Evolutionary conservation across 345 rosid genomes (phyloP).

Genomic region (Limnanthes douglasii): DNA sequence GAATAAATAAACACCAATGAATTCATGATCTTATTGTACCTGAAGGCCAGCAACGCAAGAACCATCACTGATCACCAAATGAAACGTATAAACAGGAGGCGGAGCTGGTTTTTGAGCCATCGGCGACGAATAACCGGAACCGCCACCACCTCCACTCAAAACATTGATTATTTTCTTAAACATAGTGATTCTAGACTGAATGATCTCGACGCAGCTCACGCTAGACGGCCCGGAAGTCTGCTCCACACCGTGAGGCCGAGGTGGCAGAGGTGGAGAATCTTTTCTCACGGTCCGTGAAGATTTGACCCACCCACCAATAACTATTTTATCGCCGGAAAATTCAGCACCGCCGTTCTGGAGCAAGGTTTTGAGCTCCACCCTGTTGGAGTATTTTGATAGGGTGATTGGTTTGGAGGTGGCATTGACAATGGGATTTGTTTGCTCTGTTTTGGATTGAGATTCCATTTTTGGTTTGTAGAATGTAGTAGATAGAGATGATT

Average conservation of each 20-base stretch:
- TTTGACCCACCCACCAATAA: conserved; percentile 93
- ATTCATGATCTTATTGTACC: conserved; percentile 19
- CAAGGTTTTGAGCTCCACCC: conserved; percentile 43
- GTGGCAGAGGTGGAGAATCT: conserved; percentile 14
- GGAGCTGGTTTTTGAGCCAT: conserved; percentile 14
- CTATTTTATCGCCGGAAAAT: conserved; percentile 28
- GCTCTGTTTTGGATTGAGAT: conserved; percentile 7
- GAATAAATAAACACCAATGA: not conserved
- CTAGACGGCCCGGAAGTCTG: conserved; percentile 5
- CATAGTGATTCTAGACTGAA: conserved; percentile 49
- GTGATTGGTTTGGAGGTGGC: not conserved
- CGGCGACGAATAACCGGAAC: conserved; percentile 14
- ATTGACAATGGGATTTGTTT: not conserved
- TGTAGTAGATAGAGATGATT: too few relatives aligned
- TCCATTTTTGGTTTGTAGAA: conserved; percentile 20
- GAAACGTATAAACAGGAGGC: conserved; percentile 12
- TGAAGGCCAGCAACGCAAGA: conserved; percentile 45
- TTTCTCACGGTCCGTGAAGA: conserved; percentile 41
- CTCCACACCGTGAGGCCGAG: conserved; percentile 9
- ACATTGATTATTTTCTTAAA: conserved; percentile 43
- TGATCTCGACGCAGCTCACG: conserved; percentile 44
- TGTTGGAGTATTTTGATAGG: conserved; percentile 36
- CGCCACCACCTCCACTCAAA: conserved; percentile 29
- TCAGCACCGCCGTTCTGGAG: conserved; percentile 34
- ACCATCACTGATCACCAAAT: conserved; percentile 58